Base-by-base conservation (phyloP, 768 basidiomycete genomes). In the Pulveroboletus frians region DNA sequence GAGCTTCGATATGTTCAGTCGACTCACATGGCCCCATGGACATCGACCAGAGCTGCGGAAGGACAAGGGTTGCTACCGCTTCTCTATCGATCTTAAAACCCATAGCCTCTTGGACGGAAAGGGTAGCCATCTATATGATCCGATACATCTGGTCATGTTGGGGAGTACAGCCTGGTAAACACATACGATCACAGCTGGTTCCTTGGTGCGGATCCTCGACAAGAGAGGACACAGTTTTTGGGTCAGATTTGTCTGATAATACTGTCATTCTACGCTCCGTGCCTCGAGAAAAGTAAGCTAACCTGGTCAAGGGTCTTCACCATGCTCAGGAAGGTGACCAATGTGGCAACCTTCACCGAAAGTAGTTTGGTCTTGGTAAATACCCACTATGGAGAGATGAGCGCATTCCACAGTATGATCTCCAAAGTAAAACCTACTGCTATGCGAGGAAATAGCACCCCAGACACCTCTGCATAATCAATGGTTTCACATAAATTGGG, bases 31-130 rank as follows among this genome's bases (percentile, higher is more conserved):
- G 94, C 21, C 92, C 94, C 73, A 98, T 95, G 3, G 89, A 93
- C 93, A 99, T 97, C 3, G 86, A 75, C 96, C 96, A 99, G 23
- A 94, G 70, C 73, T 95, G 92, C 9, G 92, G 92, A 11, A 95
- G 72, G 27, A 95, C 88, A 37, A 92, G 74, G 0, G 86, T 89
- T 3, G 91, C 91, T 10, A 92, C 88, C 9, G 93, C 91, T 68
- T 94, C 92, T 41, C 92, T 80, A 57, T 96, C 94, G 2, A 97
- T 84, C 64, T 95, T 96, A 57, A 83, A 78, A 9, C 94, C 93
- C 94, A 96, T 97, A 1, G 91, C 91, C 66, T 94, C 93, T 69
- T 97, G 94, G 0, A 97, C 92, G 18, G 78, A 79, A 37, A 92
- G 72, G 0, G 92, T 92, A 3, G 88, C 88, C 82, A 92, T 87